Base-by-base conservation (phyloP, 345 rosid genomes). In the Kandelia obovata region DNA sequence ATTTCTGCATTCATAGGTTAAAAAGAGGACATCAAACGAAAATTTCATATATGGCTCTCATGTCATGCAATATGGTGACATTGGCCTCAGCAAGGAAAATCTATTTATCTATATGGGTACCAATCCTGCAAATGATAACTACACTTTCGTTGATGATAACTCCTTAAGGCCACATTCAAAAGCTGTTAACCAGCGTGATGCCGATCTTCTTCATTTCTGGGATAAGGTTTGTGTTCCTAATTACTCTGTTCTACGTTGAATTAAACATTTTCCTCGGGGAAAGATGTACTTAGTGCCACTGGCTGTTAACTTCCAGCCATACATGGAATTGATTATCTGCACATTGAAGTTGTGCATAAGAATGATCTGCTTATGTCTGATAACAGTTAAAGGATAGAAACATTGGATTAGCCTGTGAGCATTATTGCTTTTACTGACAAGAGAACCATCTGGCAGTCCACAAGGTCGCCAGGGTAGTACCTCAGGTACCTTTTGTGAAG, bases 141-240 rank as follows among this genome's bases (percentile, higher is more conserved):
- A 43, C 79, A 89, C 91, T 70, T 92, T 87, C 58, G 77, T 85
- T 65, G 89, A 84, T 34, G 85, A 78, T 35, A 89, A 92, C 75
- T 82, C 91, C 72, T 72, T 96, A 71, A 83, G 69, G 69, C 86
- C 75, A 60, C 80, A 85, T 56, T 71, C 86, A 70, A 83, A 82
- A 80, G 90, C 83, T 77, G 92, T 90, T 66, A 95, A 86, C 85
- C 99, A 95, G 78, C 96, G 98, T 28, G 99, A 95, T 78, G 98
- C 98, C 19, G 99, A 95, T 85, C 90, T 95, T 61, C 85, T 92
- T 61, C 97, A 92, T 79, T 90, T 92, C 80, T 95, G 96, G 98
- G 85, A 83, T 62, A 95, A 95, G 96, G 99, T 95, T 68, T 65
- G 74, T 75, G 39, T 64, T 27, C 37, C 68, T 46, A 46, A 25